phyloP scores from a whole-genome alignment of 139 green algal species.

The Yamagishiella unicocca region DNA sequence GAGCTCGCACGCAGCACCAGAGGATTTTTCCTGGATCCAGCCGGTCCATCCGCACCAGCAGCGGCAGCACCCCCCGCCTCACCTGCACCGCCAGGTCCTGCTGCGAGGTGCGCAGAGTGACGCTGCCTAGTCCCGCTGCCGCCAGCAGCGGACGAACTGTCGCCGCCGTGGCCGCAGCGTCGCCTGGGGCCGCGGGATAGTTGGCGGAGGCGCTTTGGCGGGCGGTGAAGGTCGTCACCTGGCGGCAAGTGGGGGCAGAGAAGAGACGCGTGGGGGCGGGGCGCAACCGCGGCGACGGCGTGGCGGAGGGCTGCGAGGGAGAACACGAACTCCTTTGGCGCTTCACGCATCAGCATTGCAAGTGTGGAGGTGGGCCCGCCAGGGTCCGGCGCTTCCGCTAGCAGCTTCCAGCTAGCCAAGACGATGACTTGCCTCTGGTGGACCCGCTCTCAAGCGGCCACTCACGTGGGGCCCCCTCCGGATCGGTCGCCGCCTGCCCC shows the following conservation, averaged over 20 bases:
- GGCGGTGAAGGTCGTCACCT: constrained; percentile 33
- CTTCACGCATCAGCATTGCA: no score
- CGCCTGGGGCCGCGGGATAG: not conserved
- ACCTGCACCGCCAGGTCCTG: constrained; percentile 34
- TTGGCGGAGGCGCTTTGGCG: constrained; percentile 25
- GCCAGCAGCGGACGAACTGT: constrained; percentile 42
- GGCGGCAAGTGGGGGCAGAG: not conserved
- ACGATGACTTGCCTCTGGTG: no score
- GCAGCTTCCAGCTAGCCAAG: no score
- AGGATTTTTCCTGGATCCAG: no score
- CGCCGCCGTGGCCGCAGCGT: not conserved
- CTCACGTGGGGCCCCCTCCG: no score
- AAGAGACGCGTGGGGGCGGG: not conserved
- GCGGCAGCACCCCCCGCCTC: not conserved
- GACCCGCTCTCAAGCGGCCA: no score
- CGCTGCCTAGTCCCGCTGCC: constrained; percentile 23
- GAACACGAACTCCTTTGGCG: no score
- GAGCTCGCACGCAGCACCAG: no score
- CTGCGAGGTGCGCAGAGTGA: not conserved
- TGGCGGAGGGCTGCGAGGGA: no score
- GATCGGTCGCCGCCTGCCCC: no score
- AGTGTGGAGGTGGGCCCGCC: no score
- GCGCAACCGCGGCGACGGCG: not conserved
- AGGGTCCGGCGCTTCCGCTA: no score
- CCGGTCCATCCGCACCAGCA: not conserved